A percentile compares a stretch with the other conserved stretches of the same genome.
phyloP scores from a whole-genome alignment of 495 filamentous ascomycete genomes.

The Podospora appendiculata region DNA sequence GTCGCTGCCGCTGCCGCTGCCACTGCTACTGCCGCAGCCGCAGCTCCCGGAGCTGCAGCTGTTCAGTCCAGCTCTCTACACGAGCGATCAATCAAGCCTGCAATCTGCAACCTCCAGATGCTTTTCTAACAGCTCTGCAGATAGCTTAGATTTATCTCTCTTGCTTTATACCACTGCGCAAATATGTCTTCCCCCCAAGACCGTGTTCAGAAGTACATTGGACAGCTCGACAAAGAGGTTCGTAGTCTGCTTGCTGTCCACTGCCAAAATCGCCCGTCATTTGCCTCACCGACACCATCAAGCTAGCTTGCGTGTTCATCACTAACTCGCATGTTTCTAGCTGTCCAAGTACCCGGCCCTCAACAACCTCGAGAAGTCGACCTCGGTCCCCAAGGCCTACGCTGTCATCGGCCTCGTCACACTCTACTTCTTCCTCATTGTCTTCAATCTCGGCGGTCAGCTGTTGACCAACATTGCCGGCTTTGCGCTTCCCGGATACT shows the following conservation, averaged over 20 bases:
- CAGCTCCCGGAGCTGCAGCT: too few relatives aligned
- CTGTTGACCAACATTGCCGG: conserved; percentile 95
- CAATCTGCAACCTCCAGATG: too few relatives aligned
- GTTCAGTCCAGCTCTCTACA: too few relatives aligned
- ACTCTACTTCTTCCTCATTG: conserved; percentile 95
- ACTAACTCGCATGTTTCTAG: conserved; percentile 36
- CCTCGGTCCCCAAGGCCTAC: conserved; percentile 92
- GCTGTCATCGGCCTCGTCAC: conserved; percentile 76
- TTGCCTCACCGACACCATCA: too few relatives aligned
- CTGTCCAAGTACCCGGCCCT: conserved; percentile 93
- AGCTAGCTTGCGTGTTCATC: conserved; percentile 1
- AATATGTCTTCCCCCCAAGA: conserved; percentile 77
- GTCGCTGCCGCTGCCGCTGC: too few relatives aligned
- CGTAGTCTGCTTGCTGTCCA: conserved; percentile 23
- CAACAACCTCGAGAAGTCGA: conserved; percentile 96
- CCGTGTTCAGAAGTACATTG: conserved; percentile 77
- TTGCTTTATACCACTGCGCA: conserved; percentile 1
- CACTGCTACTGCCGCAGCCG: too few relatives aligned
- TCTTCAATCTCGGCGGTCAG: conserved; percentile 98
- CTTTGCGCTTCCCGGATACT: conserved; percentile 91
- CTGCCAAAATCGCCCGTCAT: too few relatives aligned
- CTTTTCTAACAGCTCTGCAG: too few relatives aligned
- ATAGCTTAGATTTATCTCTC: not conserved
- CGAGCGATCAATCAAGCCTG: too few relatives aligned
- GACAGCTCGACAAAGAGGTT: conserved; percentile 97